A percentile compares a stretch with the other conserved stretches of the same genome.
Conservation (phyloP, 495 filamentous ascomycete genomes). For the Corynascus novoguineensis region DNA sequence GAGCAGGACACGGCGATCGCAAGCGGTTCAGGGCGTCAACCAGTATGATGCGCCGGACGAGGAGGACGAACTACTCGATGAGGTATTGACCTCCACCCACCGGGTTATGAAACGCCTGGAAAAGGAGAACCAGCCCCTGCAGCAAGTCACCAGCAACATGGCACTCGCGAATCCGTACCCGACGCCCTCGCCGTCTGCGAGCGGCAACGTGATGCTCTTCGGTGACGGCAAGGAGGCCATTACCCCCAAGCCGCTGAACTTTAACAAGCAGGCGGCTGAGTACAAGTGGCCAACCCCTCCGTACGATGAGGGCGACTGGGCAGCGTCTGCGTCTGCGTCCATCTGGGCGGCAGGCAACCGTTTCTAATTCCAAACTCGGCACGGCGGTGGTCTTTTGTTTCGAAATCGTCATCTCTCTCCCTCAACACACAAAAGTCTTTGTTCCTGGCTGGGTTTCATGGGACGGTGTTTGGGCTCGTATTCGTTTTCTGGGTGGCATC, state of each 20-base stretch:
- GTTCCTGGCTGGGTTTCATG: constrained; percentile 18
- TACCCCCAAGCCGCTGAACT: constrained; percentile 51
- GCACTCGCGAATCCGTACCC: constrained; percentile 77
- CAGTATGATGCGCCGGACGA: constrained; percentile 96
- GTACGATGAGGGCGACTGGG: constrained; percentile 83
- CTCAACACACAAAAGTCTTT: constrained; percentile 11
- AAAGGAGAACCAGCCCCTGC: constrained; percentile 45
- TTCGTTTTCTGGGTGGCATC: constrained; percentile 15
- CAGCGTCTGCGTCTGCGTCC: constrained; percentile 68
- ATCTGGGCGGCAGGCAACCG: constrained; percentile 63
- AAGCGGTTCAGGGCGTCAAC: constrained; percentile 68
- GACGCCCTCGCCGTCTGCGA: constrained; percentile 84
- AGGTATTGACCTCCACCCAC: constrained; percentile 54
- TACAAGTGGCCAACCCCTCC: constrained; percentile 95
- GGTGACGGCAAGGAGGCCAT: constrained; percentile 58
- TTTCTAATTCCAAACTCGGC: constrained; percentile 36
- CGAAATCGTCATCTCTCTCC: constrained; percentile 4
- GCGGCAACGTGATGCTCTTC: constrained; percentile 66
- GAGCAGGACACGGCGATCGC: constrained; percentile 74
- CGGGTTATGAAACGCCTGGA: constrained; percentile 48
- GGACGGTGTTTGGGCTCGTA: constrained; percentile 16
- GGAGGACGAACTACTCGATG: constrained; percentile 91
- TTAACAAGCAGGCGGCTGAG: constrained; percentile 49
- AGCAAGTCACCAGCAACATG: constrained; percentile 53
- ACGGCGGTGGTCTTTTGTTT: constrained; percentile 7